Evolutionary conservation across 2,329 filamentous ascomycete species (phyloP).

Genomic region (Hymenoscyphus salicellus): DNA sequence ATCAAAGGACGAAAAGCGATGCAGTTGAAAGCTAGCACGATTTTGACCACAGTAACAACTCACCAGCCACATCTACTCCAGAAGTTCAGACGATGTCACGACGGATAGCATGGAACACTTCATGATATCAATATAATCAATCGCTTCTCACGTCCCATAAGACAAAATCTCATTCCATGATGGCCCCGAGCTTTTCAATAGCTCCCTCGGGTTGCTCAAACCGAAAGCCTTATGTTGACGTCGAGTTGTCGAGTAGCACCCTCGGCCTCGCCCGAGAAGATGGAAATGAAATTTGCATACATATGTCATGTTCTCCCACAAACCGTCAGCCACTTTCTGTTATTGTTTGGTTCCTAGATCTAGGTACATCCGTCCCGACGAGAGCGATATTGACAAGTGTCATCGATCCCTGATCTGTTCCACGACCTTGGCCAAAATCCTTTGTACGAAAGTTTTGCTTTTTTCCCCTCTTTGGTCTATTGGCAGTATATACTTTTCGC

Average conservation of each 20-base stretch:
- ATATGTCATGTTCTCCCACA: not conserved
- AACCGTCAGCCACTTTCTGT: not conserved
- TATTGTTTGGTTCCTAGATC: not conserved
- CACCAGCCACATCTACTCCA: not conserved
- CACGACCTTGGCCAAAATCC: not conserved
- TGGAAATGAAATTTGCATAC: not conserved
- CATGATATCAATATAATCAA: not conserved
- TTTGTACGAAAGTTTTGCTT: not conserved
- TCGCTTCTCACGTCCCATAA: constrained; percentile 6
- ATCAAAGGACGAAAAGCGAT: not conserved
- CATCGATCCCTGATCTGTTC: not conserved
- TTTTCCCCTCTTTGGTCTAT: not conserved
- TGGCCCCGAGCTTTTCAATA: not conserved
- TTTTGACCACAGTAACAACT: not conserved
- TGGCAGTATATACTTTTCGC: not conserved
- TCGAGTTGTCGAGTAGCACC: constrained; percentile 4
- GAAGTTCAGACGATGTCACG: not conserved
- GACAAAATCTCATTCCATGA: not conserved
- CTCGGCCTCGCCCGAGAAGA: constrained; percentile 4
- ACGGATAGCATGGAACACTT: not conserved
- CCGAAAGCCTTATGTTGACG: constrained; percentile 3
- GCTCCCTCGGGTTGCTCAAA: not conserved
- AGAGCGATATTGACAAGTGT: not conserved
- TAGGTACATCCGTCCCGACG: not conserved
- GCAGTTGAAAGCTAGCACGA: not conserved